A percentile compares a stretch with the other conserved stretches of the same genome.
These are phyloP conservation scores for Gaultheria prostrata DNA, from an alignment of 148 eudicot genomes.

Conservation along the genomic window DNA sequence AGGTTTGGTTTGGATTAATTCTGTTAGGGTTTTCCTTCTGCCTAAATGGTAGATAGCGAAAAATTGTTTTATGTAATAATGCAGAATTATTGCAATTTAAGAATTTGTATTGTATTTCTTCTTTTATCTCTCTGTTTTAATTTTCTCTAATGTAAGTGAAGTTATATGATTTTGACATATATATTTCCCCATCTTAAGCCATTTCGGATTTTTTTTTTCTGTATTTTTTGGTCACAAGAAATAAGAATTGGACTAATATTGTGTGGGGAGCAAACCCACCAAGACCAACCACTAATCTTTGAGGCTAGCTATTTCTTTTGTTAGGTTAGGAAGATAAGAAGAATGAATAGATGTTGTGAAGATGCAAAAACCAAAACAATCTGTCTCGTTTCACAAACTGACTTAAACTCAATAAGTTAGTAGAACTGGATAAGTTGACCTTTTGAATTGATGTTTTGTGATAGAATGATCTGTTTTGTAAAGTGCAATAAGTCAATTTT, in stretches of 20 bases:
- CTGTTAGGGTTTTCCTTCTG: neutral
- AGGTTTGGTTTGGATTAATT: neutral
- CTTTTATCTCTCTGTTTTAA: neutral
- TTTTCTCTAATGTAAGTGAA: neutral
- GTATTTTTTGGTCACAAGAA: neutral
- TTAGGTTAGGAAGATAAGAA: too few relatives aligned
- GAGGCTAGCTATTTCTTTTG: too few relatives aligned
- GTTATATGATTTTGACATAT: neutral
- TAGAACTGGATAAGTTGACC: too few relatives aligned
- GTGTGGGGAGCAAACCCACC: too few relatives aligned
- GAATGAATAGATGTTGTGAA: too few relatives aligned
- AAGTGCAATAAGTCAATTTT: too few relatives aligned
- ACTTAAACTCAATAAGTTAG: too few relatives aligned
- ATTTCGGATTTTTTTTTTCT: neutral
- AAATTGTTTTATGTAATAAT: neutral
- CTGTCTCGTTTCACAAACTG: too few relatives aligned
- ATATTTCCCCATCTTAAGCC: neutral
- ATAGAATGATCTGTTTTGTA: too few relatives aligned
- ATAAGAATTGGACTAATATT: neutral
- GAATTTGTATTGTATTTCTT: neutral
- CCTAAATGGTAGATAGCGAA: neutral
- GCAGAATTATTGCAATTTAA: neutral
- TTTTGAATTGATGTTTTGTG: too few relatives aligned
- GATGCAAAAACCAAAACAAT: too few relatives aligned
- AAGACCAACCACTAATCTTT: too few relatives aligned